A percentile compares a stretch with the other conserved stretches of the same genome.
Conservation (phyloP, 352 stramenopile species). For the Phytophthora hibernalis region DNA sequence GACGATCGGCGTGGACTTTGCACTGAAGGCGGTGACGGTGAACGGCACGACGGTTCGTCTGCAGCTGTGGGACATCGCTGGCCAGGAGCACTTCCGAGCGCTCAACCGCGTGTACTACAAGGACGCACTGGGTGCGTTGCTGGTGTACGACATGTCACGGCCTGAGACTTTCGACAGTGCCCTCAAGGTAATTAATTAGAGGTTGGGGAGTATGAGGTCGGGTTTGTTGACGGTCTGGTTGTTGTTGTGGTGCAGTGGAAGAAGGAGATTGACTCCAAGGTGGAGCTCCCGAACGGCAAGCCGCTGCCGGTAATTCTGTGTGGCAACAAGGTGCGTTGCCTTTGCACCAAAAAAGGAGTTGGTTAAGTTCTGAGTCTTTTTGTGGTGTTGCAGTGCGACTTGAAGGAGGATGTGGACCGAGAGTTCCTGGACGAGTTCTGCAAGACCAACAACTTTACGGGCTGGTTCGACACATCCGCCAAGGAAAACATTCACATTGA, state of each 20-base stretch:
- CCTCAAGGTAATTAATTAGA: conserved; percentile 54
- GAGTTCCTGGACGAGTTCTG: conserved; percentile 90
- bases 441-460: conserved; percentile 90
- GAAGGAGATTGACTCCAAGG: conserved; percentile 94
- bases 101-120: conserved; percentile 95
- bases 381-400: conserved; percentile 70
- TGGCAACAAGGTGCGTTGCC: conserved; percentile 88
- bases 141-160: conserved; percentile 95
- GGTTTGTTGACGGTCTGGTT: not conserved
- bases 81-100: conserved; percentile 94
- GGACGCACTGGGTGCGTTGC: conserved; percentile 88
- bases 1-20: conserved; percentile 94
- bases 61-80: conserved; percentile 95
- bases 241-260: conserved; percentile 83
- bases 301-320: conserved; percentile 92
- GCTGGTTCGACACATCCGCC: conserved; percentile 94
- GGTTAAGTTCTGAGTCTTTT: too few species aligned
- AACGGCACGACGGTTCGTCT: conserved; percentile 89
- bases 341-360: not conserved
- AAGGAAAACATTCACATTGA: conserved; percentile 95
- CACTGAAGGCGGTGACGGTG: conserved; percentile 90
- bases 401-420: conserved; percentile 79
- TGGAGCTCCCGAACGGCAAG: conserved; percentile 92
- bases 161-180: conserved; percentile 92
- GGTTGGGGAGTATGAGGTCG: not conserved